A percentile compares a stretch with the other conserved stretches of the same genome.
phyloP scores from a whole-genome alignment of 75 land plant genomes.

The Adiantum capillusveneris region DNA sequence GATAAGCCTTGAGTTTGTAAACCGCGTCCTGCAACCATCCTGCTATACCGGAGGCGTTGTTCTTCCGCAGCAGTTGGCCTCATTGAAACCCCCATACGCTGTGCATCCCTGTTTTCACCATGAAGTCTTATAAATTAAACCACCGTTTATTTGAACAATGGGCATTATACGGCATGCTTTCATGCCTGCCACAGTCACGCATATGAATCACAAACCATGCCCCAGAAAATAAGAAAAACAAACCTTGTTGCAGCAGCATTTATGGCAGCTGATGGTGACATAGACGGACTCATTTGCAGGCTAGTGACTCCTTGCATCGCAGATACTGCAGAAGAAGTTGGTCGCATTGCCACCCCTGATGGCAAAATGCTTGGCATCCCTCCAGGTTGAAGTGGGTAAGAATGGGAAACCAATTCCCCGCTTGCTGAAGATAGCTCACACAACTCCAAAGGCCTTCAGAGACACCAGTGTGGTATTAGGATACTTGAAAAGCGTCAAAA shows the following conservation, averaged over 20 bases:
- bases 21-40: slow-evolving; percentile 45
- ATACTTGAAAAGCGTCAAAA: too few species aligned
- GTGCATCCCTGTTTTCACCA: slow-evolving; percentile 47
- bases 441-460: slow-evolving; percentile 81
- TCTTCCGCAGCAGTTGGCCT: slow-evolving; percentile 9
- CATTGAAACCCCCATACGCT: slow-evolving; percentile 37
- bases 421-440: slow-evolving; percentile 45
- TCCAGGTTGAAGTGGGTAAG: slow-evolving; percentile 39
- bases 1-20: slow-evolving; percentile 38
- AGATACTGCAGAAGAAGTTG: slow-evolving; percentile 37
- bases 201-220: too few species aligned
- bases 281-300: slow-evolving; percentile 33
- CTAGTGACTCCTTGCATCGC: slow-evolving; percentile 37
- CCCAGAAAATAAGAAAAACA: too few species aligned
- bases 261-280: slow-evolving; percentile 39
- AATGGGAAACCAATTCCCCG: slow-evolving; percentile 37
- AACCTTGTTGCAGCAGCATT: slow-evolving; percentile 22
- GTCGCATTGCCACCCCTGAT: slow-evolving; percentile 29
- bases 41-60: slow-evolving; percentile 34
- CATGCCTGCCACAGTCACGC: too few species aligned
- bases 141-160: too few species aligned
- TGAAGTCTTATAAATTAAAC: not conserved
- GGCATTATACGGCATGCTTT: too few species aligned
- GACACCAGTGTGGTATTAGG: slow-evolving; percentile 37
- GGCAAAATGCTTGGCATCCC: slow-evolving; percentile 40